Evolutionary conservation across 2,329 filamentous ascomycete species (phyloP).

Genomic region (Arthrobotrys sinensis): DNA sequence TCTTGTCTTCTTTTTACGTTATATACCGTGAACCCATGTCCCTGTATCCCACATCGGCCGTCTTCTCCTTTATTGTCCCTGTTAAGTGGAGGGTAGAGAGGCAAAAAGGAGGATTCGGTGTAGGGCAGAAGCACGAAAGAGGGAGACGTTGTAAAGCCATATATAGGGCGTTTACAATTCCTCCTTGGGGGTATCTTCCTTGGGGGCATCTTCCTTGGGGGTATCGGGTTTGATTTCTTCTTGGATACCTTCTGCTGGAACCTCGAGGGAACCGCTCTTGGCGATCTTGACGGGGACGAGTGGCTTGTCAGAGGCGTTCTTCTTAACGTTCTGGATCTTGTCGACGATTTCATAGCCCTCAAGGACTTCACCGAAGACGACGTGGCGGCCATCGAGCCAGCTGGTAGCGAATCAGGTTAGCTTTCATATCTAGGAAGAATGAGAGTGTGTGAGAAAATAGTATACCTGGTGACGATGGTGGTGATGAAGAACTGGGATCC

Average conservation of each 20-base stretch:
- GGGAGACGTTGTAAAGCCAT: conserved; percentile 1
- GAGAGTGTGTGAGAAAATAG: background rate
- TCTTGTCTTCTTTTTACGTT: conserved; percentile 60
- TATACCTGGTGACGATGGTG: conserved; percentile 78
- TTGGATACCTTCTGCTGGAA: conserved; percentile 92
- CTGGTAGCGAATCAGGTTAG: conserved; percentile 68
- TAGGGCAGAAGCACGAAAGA: background rate
- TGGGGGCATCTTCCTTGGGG: background rate
- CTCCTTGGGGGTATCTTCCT: conserved; percentile 39
- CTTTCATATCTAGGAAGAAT: background rate
- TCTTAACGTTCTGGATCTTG: conserved; percentile 81
- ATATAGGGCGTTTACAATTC: conserved; percentile 16
- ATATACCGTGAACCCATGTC: conserved; percentile 50
- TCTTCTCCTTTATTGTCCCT: conserved; percentile 12
- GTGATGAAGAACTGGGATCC: conserved; percentile 94
- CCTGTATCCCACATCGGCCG: conserved; percentile 21
- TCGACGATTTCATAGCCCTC: conserved; percentile 87
- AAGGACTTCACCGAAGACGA: conserved; percentile 89
- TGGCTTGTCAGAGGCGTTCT: conserved; percentile 78
- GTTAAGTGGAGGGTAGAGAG: background rate
- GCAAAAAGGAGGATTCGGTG: conserved; percentile 18
- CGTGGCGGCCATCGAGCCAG: conserved; percentile 87
- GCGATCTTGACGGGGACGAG: conserved; percentile 79
- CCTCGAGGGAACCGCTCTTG: conserved; percentile 87
- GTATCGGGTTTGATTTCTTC: conserved; percentile 80